Base-by-base conservation (phyloP, 2,329 filamentous ascomycete genomes). In the Fusarium nisikadoi region DNA sequence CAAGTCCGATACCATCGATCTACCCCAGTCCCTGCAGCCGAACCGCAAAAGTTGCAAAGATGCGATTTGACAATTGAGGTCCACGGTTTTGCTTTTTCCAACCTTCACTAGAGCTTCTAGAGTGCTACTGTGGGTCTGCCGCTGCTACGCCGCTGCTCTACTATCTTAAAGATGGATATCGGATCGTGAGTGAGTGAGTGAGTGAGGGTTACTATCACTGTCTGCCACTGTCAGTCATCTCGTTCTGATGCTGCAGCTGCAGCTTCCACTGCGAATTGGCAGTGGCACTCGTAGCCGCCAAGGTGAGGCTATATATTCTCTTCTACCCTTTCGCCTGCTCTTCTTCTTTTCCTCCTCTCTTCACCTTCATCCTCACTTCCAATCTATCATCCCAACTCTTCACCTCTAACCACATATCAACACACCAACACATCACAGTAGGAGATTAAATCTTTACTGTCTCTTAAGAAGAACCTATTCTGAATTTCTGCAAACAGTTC, bases 31-130 rank as follows among this genome's bases (percentile, higher is more conserved):
- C 36, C 42, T 60, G 53, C 35, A 38, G 27, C 41, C 41, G 29
- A 36, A 38, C 57, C 59, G 39, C n/a, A 36, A 46, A 45, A 58
- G 53, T 39, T 57, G 54, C 54, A 57, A 57, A 57, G 54, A 57
- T 57, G 54, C 54, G 54, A 57, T 38, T 53, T 43, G 38, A 50
- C 42, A 43, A 42, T 33, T 20, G 19, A 45, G 35, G 16, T 58
- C 59, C 53, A 33, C 45, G 19, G 29, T 23, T 68, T 69, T 68
- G 50, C 65, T 68, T 68, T 69, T 68, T 69, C 27, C 14, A 45
- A 53, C 45, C 25, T 35, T 52, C 33, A 29, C 50, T 57, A 54
- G 25, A 52, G 23, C 41, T 31, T 29, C 50, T 46, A 43, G 25
- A 57, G 36, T 29, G 17, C 16, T 8, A 17, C 8, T 58, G 58